phyloP scores from a whole-genome alignment of 768 basidiomycete genomes.

The Chalciporus chontae region DNA sequence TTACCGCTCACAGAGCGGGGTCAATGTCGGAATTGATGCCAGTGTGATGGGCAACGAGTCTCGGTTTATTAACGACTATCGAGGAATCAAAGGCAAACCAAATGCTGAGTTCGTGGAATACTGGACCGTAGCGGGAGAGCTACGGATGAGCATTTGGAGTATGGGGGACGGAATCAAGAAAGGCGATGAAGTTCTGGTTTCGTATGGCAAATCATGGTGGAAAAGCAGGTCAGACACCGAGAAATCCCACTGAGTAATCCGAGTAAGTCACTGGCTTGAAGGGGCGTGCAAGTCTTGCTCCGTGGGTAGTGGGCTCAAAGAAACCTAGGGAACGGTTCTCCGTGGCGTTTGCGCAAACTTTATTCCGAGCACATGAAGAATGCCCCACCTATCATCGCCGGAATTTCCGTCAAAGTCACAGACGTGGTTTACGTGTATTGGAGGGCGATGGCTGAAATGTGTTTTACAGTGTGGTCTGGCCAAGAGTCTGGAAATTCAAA shows the following conservation, averaged over 20 bases:
- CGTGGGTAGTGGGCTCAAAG: no score
- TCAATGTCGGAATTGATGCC: conserved; percentile 78
- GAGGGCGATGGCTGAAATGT: neutral
- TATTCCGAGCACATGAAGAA: neutral
- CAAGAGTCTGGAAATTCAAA: neutral
- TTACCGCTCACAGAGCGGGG: conserved; percentile 51
- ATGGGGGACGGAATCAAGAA: conserved; percentile 57
- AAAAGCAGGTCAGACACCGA: conserved; percentile 35
- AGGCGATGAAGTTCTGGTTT: conserved; percentile 82
- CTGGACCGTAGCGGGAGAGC: conserved; percentile 51
- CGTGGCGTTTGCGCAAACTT: neutral
- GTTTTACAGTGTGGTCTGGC: neutral
- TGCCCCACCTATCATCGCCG: no score
- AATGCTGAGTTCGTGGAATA: conserved; percentile 70
- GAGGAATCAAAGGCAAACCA: conserved; percentile 65
- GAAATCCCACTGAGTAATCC: neutral
- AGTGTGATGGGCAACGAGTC: conserved; percentile 76
- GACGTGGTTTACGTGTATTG: neutral
- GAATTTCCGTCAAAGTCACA: no score
- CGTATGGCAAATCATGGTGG: conserved; percentile 91
- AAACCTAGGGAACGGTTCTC: no score
- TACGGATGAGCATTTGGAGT: conserved; percentile 78
- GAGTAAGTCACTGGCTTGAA: neutral
- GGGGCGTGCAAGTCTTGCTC: no score
- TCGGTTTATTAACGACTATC: conserved; percentile 88